Evolutionary conservation across 2,329 filamentous ascomycete genomes (phyloP).

Genomic region (Aaosphaeria pasadenensis): DNA sequence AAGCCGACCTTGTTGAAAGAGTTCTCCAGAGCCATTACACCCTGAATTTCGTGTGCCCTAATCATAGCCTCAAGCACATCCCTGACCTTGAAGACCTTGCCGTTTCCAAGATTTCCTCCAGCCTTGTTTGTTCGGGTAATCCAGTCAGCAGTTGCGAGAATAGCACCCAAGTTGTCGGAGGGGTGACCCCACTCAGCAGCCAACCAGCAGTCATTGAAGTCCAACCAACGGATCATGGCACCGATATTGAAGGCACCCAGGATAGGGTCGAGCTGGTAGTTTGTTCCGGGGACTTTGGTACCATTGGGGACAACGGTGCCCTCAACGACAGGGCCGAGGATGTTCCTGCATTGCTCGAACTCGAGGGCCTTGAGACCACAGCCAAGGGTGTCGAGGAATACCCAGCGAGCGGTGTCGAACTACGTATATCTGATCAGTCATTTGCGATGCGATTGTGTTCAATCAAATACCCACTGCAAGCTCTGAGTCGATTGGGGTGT

Average conservation of each 20-base stretch:
- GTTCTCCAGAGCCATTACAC: constrained; percentile 93
- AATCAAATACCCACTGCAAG: constrained; percentile 68
- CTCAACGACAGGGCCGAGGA: constrained; percentile 86
- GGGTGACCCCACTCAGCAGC: constrained; percentile 99
- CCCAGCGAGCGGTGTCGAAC: constrained; percentile 95
- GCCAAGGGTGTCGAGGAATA: constrained; percentile 94
- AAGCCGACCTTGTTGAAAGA: constrained; percentile 98
- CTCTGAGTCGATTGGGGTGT: constrained; percentile 85
- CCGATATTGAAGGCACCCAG: constrained; percentile 98
- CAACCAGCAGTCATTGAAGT: constrained; percentile 99
- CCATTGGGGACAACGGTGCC: constrained; percentile 92
- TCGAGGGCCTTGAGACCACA: constrained; percentile 93
- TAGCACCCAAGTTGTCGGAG: constrained; percentile 95
- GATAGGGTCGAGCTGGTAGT: constrained; percentile 91
- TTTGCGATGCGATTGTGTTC: no score
- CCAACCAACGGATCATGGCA: constrained; percentile 97
- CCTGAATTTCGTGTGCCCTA: constrained; percentile 99
- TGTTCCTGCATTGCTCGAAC: constrained; percentile 94
- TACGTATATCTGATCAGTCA: constrained; percentile 32
- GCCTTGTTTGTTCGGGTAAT: constrained; percentile 90
- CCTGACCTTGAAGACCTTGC: constrained; percentile 81
- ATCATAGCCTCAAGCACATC: constrained; percentile 97
- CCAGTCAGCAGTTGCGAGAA: constrained; percentile 96
- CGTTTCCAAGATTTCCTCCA: constrained; percentile 67
- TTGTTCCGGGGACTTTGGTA: constrained; percentile 84